A percentile compares a stretch with the other conserved stretches of the same genome.
Conservation (phyloP, 192 early-diverging fungal species). For the Podochytrium sp. region DNA sequence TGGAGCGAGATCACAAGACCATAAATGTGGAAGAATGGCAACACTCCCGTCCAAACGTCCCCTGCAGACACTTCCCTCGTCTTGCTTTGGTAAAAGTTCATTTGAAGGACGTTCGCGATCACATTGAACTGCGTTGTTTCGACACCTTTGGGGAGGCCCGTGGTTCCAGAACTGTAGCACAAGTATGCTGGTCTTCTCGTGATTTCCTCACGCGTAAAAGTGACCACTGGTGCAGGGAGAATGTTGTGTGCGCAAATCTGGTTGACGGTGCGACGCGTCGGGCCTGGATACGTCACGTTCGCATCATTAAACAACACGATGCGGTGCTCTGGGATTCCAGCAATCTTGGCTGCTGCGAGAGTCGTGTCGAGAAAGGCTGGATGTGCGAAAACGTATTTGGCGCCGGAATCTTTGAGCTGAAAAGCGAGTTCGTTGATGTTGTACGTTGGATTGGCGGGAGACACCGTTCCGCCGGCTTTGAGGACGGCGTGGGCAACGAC, state of each 20-base stretch:
- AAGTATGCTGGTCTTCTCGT: conserved; percentile 57
- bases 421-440: conserved; percentile 75
- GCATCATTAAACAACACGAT: conserved; percentile 39
- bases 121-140: conserved; percentile 80
- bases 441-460: conserved; percentile 84
- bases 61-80: conserved; percentile 10
- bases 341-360: conserved; percentile 31
- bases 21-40: conserved; percentile 57
- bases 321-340: conserved; percentile 31
- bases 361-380: conserved; percentile 29
- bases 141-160: conserved; percentile 74
- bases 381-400: conserved; percentile 66
- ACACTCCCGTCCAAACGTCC: conserved; percentile 52
- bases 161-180: conserved; percentile 76
- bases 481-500: conserved; percentile 65
- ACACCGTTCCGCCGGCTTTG: conserved; percentile 66
- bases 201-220: conserved; percentile 46
- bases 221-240: conserved; percentile 6
- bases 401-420: conserved; percentile 73
- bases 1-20: conserved; percentile 39
- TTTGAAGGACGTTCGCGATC: conserved; percentile 75
- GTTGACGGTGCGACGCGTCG: conserved; percentile 11
- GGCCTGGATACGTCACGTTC: conserved; percentile 23
- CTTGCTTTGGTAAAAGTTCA: conserved; percentile 48
- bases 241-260: conserved; percentile 17